Evolutionary conservation across 352 stramenopile genomes (phyloP), one percentile per base, ranked within the genome.

Genomic region (Elongisporangium prolatum): DNA sequence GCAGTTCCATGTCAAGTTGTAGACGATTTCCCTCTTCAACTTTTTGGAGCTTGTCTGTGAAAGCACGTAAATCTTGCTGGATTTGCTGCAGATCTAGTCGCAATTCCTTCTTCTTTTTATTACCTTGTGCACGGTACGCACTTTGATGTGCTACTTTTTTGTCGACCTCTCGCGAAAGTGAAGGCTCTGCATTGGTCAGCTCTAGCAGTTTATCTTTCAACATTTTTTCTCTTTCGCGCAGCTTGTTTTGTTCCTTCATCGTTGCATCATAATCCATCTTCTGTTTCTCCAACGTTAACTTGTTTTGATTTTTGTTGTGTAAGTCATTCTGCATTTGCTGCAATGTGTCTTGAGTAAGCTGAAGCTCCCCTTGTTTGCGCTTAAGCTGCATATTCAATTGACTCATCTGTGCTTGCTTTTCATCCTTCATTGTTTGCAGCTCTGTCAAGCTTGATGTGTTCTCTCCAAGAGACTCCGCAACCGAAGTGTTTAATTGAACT

Each of bases 301-400:
- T 89, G 21, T 86, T 72, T 57, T 90, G 68, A 50, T 71, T 78
- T 20, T 68, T 73, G n/a, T 71, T 82, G 56, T 82, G 59, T 21
- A 89, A n/a, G 50, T 93, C 81, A 37, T 76, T 81, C 49, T 89
- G 75, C 48, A 88, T 52, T 28, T 86, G 77, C 38, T 88, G 67
- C 10, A 77, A 70, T 47, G 71, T 68, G 3, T 79, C 72, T 11
- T 89, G 73, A 20, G 74, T 65, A 21, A 61, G 51, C 21, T 89
- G 68, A 9, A 82, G 22, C 4, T 88, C 69, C 24, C 55, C 58
- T 59, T 91, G 78, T 53, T 89, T 89, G 8, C 54, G 56, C n/a
- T 88, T 68, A 10, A 86, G 38, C 44, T 89, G 64, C 17, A 60
- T 67, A 52, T 77, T 78, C 13, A 85, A 54, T 9, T 90, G 71